Evolutionary conservation across 139 green algal species (phyloP).

Genomic region (Coelastrella sp.): DNA sequence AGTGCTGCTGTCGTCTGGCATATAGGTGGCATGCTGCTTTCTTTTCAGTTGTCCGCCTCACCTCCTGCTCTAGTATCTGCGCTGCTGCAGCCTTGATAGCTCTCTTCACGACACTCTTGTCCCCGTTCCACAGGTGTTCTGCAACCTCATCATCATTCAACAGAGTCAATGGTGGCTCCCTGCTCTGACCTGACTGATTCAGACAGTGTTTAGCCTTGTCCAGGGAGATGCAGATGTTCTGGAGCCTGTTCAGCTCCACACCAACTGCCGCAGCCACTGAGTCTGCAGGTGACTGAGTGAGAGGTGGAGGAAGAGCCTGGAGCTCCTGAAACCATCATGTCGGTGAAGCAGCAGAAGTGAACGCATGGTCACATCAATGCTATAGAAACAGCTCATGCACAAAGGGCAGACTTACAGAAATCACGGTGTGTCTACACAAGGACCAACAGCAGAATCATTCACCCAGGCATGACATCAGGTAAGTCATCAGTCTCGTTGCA

Average conservation of each 20-base stretch:
- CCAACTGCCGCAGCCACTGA: conserved; percentile 41
- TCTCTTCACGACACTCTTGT: conserved; percentile 64
- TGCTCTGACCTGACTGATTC: conserved; percentile 53
- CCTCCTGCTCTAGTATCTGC: conserved; percentile 39
- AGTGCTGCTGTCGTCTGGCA: no score
- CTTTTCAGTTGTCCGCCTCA: no score
- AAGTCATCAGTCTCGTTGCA: no score
- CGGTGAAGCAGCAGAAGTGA: no score
- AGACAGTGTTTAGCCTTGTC: conserved; percentile 90
- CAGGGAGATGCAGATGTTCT: conserved; percentile 90
- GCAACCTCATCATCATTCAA: conserved; percentile 72
- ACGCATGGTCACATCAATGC: no score
- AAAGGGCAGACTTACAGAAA: no score
- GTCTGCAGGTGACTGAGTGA: conserved; percentile 58
- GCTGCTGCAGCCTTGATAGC: conserved; percentile 54
- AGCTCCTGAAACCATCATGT: conserved; percentile 64
- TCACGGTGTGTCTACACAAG: no score
- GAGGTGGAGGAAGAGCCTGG: conserved; percentile 58
- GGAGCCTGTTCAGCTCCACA: conserved; percentile 73
- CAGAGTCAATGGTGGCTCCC: conserved; percentile 61
- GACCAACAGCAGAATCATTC: no score
- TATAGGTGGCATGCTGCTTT: no score
- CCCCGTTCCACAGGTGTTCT: conserved; percentile 76
- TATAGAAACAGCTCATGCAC: no score
- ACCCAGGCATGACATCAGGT: no score